Percentiles rank a stretch among this genome's conserved stretches.
phyloP scores from a whole-genome alignment of 2,329 filamentous ascomycete genomes.

The Claviceps humidiphila region DNA sequence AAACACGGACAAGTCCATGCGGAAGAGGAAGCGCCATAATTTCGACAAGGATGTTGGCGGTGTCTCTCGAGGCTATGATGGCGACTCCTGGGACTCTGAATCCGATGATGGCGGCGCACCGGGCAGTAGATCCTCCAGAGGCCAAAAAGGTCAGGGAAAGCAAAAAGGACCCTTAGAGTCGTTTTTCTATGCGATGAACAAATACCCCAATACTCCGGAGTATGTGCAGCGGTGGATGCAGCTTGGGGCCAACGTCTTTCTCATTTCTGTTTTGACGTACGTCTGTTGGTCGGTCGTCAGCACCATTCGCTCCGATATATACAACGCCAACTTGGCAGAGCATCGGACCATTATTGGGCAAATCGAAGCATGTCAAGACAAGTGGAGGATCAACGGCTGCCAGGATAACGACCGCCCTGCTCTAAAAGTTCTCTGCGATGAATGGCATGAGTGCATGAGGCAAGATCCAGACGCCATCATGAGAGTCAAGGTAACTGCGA shows the following conservation, averaged over 20 bases:
- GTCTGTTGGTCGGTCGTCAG: conserved; percentile 55
- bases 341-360: conserved; percentile 57
- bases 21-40: conserved; percentile 40
- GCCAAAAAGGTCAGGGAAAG: conserved; percentile 12
- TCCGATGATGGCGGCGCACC: conserved; percentile 25
- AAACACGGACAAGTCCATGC: conserved; percentile 25
- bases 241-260: conserved; percentile 48
- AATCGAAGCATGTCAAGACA: conserved; percentile 57
- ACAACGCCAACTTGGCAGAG: conserved; percentile 55
- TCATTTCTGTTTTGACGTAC: conserved; percentile 45
- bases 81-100: conserved; percentile 35
- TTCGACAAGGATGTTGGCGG: conserved; percentile 40
- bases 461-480: conserved; percentile 68
- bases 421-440: conserved; percentile 57
- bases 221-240: conserved; percentile 47
- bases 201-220: conserved; percentile 45
- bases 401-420: conserved; percentile 53
- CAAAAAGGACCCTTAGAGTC: conserved; percentile 23
- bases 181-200: conserved; percentile 38
- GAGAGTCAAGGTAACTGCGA: conserved; percentile 66
- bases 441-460: conserved; percentile 82
- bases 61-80: conserved; percentile 27
- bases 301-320: conserved; percentile 62
- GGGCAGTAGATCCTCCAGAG: conserved; percentile 11
- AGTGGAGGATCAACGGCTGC: conserved; percentile 69